Conservation (phyloP, 352 stramenopile species). For the Aphanomyces euteiches region DNA sequence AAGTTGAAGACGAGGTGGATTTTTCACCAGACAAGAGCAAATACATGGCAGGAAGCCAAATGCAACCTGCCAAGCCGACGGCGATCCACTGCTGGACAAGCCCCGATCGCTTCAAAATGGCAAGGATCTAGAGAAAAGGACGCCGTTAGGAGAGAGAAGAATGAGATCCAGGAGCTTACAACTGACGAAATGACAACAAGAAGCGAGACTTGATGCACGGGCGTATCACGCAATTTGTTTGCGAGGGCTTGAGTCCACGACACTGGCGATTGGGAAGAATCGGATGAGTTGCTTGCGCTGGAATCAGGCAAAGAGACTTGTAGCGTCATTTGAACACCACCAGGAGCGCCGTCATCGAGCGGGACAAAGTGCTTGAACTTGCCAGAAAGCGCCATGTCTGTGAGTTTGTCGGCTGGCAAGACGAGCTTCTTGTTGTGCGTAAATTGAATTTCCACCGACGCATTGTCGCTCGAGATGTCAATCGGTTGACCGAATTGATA, state of each 20-base stretch:
- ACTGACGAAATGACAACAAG: conserved; percentile 29
- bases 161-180: conserved; percentile 4
- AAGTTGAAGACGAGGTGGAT: not conserved
- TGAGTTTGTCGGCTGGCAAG: conserved; percentile 43
- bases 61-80: conserved; percentile 19
- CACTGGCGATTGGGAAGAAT: not conserved
- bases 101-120: conserved; percentile 21
- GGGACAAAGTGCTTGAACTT: conserved; percentile 30
- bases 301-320: not conserved
- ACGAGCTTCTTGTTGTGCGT: conserved; percentile 40
- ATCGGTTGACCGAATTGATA: conserved; percentile 86
- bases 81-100: conserved; percentile 28
- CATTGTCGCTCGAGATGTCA: conserved; percentile 47
- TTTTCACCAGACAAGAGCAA: conserved; percentile 16
- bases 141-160: not conserved
- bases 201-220: conserved; percentile 27
- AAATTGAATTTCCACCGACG: conserved; percentile 21
- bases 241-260: conserved; percentile 12
- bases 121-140: conserved; percentile 16
- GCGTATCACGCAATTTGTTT: conserved; percentile 12
- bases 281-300: not conserved
- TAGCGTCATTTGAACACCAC: conserved; percentile 16
- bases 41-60: conserved; percentile 43
- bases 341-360: conserved; percentile 10
- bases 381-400: conserved; percentile 32